These are phyloP conservation scores for Suillus weaverae DNA, from an alignment of 768 basidiomycete genomes.

Conservation along the genomic window DNA sequence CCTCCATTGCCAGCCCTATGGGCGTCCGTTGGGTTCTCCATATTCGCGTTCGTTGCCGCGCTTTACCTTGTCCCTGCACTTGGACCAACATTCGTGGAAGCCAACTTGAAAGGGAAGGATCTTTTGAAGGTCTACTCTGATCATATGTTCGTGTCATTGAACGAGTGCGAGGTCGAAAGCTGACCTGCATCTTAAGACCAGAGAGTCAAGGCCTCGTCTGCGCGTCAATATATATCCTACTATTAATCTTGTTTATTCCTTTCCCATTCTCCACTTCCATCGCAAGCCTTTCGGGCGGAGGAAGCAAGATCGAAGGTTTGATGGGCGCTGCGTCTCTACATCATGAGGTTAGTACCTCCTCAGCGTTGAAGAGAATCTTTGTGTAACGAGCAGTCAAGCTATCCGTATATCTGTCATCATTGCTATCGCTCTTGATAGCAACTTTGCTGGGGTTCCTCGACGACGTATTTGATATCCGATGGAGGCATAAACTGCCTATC, in stretches of 20 bases:
- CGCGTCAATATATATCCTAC: conserved; percentile 83
- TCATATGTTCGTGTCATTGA: conserved; percentile 54
- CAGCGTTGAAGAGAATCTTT: background rate
- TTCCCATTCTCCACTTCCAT: conserved; percentile 87
- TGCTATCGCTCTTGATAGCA: conserved; percentile 90
- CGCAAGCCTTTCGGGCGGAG: conserved; percentile 42
- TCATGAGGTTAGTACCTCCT: conserved; percentile 58
- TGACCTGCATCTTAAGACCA: conserved; percentile 56
- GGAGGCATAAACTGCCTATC: conserved; percentile 97
- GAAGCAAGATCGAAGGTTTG: conserved; percentile 47
- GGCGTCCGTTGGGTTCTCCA: conserved; percentile 78
- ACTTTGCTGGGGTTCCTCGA: conserved; percentile 95
- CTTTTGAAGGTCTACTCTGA: conserved; percentile 78
- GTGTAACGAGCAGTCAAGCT: conserved; percentile 47
- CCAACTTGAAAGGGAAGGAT: conserved; percentile 84
- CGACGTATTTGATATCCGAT: conserved; percentile 97
- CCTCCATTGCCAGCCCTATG: conserved; percentile 74
- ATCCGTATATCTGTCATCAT: conserved; percentile 87
- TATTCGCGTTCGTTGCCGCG: conserved; percentile 78
- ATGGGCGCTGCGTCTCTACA: conserved; percentile 58
- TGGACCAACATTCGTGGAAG: conserved; percentile 75
- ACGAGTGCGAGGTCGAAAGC: background rate
- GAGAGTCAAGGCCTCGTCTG: conserved; percentile 93
- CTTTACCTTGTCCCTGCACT: conserved; percentile 82
- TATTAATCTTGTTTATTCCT: conserved; percentile 90